Evolutionary conservation across 306 rosid species (phyloP), one percentile per base, ranked within the genome.

Genomic region (Carpinus fangiana): DNA sequence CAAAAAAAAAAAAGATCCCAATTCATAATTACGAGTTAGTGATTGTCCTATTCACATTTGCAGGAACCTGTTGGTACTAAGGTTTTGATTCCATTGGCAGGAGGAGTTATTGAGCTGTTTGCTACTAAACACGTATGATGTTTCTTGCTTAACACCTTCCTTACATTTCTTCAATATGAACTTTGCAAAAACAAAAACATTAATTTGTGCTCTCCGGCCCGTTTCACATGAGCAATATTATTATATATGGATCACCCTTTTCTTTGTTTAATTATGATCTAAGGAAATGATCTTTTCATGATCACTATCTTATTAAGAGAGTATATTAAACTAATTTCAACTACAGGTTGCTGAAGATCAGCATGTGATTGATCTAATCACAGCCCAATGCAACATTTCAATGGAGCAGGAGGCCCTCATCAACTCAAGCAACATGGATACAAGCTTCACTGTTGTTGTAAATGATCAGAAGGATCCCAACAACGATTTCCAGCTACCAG

Each of bases 41-140:
- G 13, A 34, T 55, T 60, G 0, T 23, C 56, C 2, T 48, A 14
- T 11, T 56, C 73, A 61, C 41, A 10, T 70, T 61, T 85, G 79
- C 84, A 93, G 99, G 97, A 95, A 85, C 71, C 84, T 82, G 66
- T 80, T 82, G 94, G 94, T 76, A 93, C 97, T 26, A 89, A 80
- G 78, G 97, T 89, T 80, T 82, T 95, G 83, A 79, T 95, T 84
- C 98, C 97, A 18, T 78, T 86, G 70, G 84, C 91, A 50, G 93
- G 94, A 77, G 98, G 91, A 67, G 79, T 91, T 70, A 80, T 91
- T 62, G 98, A 93, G 88, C 86, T 95, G 65, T 91, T 93, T 76
- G 92, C 89, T 60, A 82, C 87, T 8, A 91, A 90, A 75, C 92
- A 93, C 73, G 98, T 90, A 86, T 60, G 64, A 53, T 78, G 47